Base-by-base conservation (phyloP, 306 rosid genomes). In the Pachyrhizus erosus region DNA sequence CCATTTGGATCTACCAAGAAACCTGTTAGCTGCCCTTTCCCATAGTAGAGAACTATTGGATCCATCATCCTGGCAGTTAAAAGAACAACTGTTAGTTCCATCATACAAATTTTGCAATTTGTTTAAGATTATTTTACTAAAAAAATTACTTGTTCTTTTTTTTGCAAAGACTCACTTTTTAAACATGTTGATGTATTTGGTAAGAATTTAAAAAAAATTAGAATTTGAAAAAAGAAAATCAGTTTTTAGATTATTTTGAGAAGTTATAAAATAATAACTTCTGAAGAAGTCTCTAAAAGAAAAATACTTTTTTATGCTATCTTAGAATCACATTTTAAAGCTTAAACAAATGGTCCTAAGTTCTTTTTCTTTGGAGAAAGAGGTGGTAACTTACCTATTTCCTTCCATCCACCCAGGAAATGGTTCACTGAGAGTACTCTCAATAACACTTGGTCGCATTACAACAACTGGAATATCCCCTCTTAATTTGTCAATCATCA, bases 361-460 rank as follows among this genome's bases (percentile, higher is more conserved):
- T 27, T 45, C 40, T 14, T 51, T 33, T 31, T n/a, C 11, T 69
- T 61, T 67, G 42, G 20, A 6, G 9, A 58, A n/a, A 58, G 17
- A 78, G 75, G 55, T 29, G 31, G 13, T 74, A 58, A 55, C 20
- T 46, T 75, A 89, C 99, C 99, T 90, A 69, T 92, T 96, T 84
- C 98, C 99, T 90, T 96, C 97, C 97, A 96, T 96, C 99, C 98
- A 93, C 5, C 99, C 98, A 26, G 97, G 94, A 81, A 96, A 96
- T 75, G 99, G 98, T 58, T 96, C 92, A 80, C 79, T 92, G 81
- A 78, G 87, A 88, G 98, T 96, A 87, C 99, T 96, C 29, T 96
- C 99, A 45, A 96, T 93, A n/a, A 96, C 97, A 60, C 99, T 96
- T 2, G 99, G 99, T 61, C 98, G 43, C 58, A 96, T 90, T 57